A percentile compares a stretch with the other conserved stretches of the same genome.
Evolutionary conservation across 2,329 filamentous ascomycete species (phyloP).

Genomic region (Exutisphaerella laricina): DNA sequence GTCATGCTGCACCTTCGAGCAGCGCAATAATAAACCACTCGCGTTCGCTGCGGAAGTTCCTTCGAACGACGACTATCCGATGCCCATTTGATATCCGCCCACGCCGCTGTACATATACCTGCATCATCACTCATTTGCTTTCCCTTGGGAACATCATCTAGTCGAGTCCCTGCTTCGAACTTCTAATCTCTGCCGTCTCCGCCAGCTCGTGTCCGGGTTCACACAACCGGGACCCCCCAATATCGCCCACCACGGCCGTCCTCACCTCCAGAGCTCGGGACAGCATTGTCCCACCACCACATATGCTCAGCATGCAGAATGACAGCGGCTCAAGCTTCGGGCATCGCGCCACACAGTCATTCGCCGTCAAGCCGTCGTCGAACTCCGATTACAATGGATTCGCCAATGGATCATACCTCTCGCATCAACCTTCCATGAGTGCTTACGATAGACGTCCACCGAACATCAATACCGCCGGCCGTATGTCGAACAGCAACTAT

Average conservation of each 20-base stretch:
- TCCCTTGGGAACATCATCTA: no score
- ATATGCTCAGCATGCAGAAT: slow-evolving; percentile 88
- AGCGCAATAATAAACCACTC: no score
- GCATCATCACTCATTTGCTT: no score
- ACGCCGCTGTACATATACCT: no score
- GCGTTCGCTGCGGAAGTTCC: no score
- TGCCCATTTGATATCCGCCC: no score
- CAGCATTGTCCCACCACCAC: slow-evolving; percentile 75
- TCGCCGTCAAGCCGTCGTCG: slow-evolving; percentile 68
- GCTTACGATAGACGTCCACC: slow-evolving; percentile 87
- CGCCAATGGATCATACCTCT: slow-evolving; percentile 86
- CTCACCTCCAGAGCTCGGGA: slow-evolving; percentile 73
- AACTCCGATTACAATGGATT: slow-evolving; percentile 73
- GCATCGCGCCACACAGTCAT: slow-evolving; percentile 55
- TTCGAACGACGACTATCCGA: no score
- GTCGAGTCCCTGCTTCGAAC: not conserved
- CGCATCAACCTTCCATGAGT: slow-evolving; percentile 64
- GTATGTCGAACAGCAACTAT: slow-evolving; percentile 38
- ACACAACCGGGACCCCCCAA: slow-evolving; percentile 23
- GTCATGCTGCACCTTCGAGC: not conserved
- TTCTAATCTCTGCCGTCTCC: slow-evolving; percentile 14
- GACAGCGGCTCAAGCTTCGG: slow-evolving; percentile 54
- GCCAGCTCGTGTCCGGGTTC: no score
- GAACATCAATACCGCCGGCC: slow-evolving; percentile 83
- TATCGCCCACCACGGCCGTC: slow-evolving; percentile 67